Evolutionary conservation across 495 filamentous ascomycete genomes (phyloP).

Genomic region (Penicillium antarcticum): DNA sequence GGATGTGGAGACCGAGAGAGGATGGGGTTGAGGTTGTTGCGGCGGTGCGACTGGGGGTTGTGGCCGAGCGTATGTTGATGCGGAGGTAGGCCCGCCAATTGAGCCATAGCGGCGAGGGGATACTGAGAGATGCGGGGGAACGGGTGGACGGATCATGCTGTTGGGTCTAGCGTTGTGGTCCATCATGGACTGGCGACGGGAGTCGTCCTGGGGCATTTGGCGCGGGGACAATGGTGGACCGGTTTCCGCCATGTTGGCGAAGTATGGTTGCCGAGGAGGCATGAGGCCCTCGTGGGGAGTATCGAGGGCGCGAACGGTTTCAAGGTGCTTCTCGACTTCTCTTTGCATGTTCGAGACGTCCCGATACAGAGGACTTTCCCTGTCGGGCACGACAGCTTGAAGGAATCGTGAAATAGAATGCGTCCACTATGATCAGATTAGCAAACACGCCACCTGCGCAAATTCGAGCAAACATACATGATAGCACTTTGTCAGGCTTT

Average conservation of each 20-base stretch:
- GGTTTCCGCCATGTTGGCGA: constrained; percentile 65
- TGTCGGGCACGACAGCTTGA: constrained; percentile 65
- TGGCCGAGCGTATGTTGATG: constrained; percentile 61
- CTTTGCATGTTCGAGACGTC: constrained; percentile 72
- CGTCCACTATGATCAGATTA: constrained; percentile 51
- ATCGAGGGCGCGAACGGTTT: constrained; percentile 66
- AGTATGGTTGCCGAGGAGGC: constrained; percentile 71
- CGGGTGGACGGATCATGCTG: constrained; percentile 60
- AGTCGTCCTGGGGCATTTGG: constrained; percentile 82
- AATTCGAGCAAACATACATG: constrained; percentile 48
- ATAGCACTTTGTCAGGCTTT: constrained; percentile 74
- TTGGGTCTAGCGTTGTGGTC: constrained; percentile 19
- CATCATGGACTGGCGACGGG: constrained; percentile 59
- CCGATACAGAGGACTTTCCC: constrained; percentile 53
- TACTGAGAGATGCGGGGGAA: constrained; percentile 72
- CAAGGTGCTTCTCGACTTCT: constrained; percentile 81
- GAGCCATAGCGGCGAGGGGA: constrained; percentile 83
- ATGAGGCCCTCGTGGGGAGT: constrained; percentile 74
- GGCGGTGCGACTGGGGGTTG: constrained; percentile 66
- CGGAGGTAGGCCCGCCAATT: constrained; percentile 70
- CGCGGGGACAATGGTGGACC: constrained; percentile 87
- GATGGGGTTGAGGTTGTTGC: constrained; percentile 67
- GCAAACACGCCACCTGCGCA: neutral
- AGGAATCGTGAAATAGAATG: constrained; percentile 75
- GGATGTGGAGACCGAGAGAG: constrained; percentile 73